Evolutionary conservation across 441 rosid genomes (phyloP).

Genomic region (Capsella rubella): DNA sequence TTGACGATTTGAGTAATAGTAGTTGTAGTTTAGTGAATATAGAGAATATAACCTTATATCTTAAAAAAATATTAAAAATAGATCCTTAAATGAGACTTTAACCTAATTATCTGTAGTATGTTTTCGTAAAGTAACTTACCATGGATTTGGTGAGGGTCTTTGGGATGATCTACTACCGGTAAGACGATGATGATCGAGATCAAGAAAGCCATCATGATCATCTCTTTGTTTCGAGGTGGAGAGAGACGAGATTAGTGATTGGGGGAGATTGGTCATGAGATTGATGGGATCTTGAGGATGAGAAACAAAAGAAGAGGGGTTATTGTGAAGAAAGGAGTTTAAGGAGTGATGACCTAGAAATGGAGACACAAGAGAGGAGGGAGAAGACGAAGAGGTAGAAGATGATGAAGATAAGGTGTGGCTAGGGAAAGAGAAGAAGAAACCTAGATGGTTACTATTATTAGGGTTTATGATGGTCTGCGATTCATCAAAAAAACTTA

Average conservation of each 20-base stretch:
- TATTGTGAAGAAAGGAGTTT: conserved; percentile 45
- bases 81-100: background rate
- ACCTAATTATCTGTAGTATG: background rate
- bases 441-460: conserved; percentile 57
- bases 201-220: conserved; percentile 41
- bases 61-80: background rate
- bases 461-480: conserved; percentile 50
- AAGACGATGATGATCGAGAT: conserved; percentile 56
- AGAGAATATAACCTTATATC: background rate
- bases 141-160: conserved; percentile 68
- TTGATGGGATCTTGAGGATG: conserved; percentile 44
- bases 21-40: background rate
- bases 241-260: conserved; percentile 70
- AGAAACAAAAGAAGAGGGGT: conserved; percentile 30
- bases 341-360: conserved; percentile 49
- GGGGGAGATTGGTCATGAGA: conserved; percentile 52
- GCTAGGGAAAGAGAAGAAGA: conserved; percentile 59
- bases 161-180: conserved; percentile 51
- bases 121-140: conserved; percentile 55
- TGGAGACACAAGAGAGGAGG: conserved; percentile 45
- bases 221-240: conserved; percentile 48
- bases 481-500: conserved; percentile 70
- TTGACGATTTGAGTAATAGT: background rate
- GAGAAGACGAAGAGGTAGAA: conserved; percentile 37
- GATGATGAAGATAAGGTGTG: conserved; percentile 45